Conservation (phyloP, 2,329 filamentous ascomycete genomes). For the Exophiala calicioides region DNA sequence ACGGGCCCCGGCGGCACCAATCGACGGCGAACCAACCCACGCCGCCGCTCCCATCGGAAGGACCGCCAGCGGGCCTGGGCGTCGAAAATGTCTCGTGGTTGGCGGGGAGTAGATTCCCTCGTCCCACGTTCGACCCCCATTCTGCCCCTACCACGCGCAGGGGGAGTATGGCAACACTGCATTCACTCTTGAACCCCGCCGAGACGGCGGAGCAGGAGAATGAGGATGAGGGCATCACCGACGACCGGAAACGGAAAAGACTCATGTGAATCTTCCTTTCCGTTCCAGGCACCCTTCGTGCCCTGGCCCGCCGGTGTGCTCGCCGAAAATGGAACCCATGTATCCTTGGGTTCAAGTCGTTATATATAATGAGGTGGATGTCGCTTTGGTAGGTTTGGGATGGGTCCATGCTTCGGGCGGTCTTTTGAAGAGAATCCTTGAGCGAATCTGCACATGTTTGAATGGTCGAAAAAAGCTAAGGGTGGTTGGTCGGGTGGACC, state of each 20-base stretch:
- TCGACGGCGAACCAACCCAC: conserved; percentile 22
- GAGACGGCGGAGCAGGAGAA: conserved; percentile 67
- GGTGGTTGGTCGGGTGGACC: no score
- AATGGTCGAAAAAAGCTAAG: no score
- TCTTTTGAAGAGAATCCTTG: no score
- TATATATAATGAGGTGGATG: no score
- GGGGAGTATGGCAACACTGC: conserved; percentile 70
- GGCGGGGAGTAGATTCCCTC: conserved; percentile 28
- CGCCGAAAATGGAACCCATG: background rate
- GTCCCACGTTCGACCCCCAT: conserved; percentile 35
- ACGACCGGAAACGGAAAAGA: conserved; percentile 65
- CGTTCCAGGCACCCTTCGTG: background rate
- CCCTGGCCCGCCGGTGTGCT: background rate
- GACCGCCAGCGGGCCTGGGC: conserved; percentile 25
- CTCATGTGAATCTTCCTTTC: conserved; percentile 42
- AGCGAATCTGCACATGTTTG: no score
- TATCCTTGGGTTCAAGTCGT: no score
- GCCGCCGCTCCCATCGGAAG: conserved; percentile 22
- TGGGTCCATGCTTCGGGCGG: no score
- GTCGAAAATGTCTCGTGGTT: conserved; percentile 27
- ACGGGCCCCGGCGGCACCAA: conserved; percentile 51
- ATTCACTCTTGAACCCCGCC: conserved; percentile 67
- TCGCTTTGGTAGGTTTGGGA: no score
- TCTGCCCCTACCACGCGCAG: conserved; percentile 64
- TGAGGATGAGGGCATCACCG: conserved; percentile 58